Percentiles rank a stretch among this genome's conserved stretches.
These are phyloP conservation scores for Phoma sp. DNA, from an alignment of 2,329 filamentous ascomycete species.

Conservation along the genomic window DNA sequence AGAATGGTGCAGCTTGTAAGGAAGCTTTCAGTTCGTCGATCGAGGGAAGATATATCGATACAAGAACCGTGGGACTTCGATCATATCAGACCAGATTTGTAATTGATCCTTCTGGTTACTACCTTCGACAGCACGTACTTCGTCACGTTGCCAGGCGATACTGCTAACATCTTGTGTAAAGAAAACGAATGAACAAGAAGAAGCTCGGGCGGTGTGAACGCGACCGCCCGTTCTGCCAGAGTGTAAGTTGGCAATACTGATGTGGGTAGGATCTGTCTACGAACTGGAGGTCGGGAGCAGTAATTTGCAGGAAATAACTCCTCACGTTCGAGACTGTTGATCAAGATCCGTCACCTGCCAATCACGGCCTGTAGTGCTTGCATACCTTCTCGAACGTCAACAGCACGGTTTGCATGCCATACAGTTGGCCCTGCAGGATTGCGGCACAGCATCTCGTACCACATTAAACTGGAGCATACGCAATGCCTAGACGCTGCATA, in stretches of 20 bases:
- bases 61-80: no score
- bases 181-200: neutral
- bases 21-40: no score
- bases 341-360: neutral
- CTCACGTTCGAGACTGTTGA: neutral
- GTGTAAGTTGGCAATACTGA: neutral
- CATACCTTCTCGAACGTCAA: neutral
- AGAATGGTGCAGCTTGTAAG: no score
- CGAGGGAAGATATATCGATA: no score
- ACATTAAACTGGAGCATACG: neutral
- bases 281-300: no score
- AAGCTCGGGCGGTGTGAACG: neutral
- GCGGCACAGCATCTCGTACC: slow-evolving; percentile 1
- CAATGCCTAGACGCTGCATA: neutral
- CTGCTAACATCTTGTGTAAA: neutral
- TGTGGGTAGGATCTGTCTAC: neutral
- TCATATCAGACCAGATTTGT: no score
- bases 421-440: neutral
- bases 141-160: neutral
- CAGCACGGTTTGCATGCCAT: neutral
- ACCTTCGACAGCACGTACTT: neutral
- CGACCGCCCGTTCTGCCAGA: neutral
- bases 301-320: no score
- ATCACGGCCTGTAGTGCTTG: neutral
- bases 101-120: neutral